Base-by-base conservation (phyloP, 2,329 filamentous ascomycete species). In the Emericellopsis atlantica region DNA sequence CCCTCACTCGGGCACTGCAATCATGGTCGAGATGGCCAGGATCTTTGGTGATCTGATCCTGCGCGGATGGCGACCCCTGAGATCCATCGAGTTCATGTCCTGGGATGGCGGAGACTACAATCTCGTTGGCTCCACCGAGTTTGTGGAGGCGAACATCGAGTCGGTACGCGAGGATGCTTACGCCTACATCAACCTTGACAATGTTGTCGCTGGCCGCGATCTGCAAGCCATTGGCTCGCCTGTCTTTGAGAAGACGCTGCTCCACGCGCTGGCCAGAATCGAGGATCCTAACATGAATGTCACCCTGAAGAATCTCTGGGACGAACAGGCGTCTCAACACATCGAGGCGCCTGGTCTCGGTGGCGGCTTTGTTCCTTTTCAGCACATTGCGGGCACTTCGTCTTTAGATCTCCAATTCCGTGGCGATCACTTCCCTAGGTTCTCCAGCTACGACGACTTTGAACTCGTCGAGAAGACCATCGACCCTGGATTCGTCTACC, bases 31-130 rank as follows among this genome's bases (percentile, higher is more conserved):
- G 63, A 71, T 96, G 43, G 80, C 84, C 18, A 79, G 84, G 36
- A 79, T 95, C 38, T 85, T 98, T 51, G 87, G 88, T 33, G 78
- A 86, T 47, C 72, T 96, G 14, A 69, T 80, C 18, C 61, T 70
- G 14, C 75, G 79, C 43, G 90, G 89, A 40, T 98, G 92, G 92
- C 75, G 84, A 22, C 92, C 92, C 1, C 69, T 94, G 14, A 81
- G 92, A n/a, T 93, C 87, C 4, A 94, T 98, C 48, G 84, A 94
- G 57, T 96, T 98, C 59, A 88, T 89, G 54, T 95, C 86, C 29
- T 98, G 92, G 92, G 92, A 98, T 58, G 92, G 77, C 4, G 82
- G 82, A 50, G 87, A 90, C 59, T 96, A 95, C 65, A 95, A 95
- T 59, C 66, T 92, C 36, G 84, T 95, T 43, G 92, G 92, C 8